Evolutionary conservation across 495 filamentous ascomycete species (phyloP).

Genomic region (Neurospora sp.): DNA sequence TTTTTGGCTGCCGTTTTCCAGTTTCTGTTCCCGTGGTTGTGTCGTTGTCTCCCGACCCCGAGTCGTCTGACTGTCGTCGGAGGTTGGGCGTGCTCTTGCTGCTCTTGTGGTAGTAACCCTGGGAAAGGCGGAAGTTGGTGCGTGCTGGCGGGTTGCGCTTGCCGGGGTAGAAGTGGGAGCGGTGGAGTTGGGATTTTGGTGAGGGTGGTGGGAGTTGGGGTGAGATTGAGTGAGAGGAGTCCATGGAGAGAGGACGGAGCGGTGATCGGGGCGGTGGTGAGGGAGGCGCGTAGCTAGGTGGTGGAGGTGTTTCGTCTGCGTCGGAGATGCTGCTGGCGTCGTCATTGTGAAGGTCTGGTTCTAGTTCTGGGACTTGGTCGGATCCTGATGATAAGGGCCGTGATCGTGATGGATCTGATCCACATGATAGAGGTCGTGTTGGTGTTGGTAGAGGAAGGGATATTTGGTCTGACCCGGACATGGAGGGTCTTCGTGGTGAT

Average conservation of each 20-base stretch:
- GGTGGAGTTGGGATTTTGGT: background rate
- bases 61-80: background rate
- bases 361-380: background rate
- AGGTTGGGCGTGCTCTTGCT: background rate
- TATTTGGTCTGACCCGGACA: background rate
- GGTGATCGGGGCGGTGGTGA: background rate
- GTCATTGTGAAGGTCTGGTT: background rate
- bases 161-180: background rate
- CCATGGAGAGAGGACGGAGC: background rate
- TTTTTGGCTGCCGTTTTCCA: background rate
- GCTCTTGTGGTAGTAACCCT: background rate
- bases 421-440: background rate
- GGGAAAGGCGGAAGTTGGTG: background rate
- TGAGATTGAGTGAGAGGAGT: background rate
- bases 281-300: background rate
- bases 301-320: background rate
- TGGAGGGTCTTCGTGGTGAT: background rate
- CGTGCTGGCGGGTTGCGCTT: background rate
- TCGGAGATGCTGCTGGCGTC: background rate
- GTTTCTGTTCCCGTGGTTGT: too few species aligned
- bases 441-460: background rate
- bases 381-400: background rate
- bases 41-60: background rate
- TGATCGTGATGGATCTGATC: background rate
- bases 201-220: background rate